Base-by-base conservation (phyloP, 2,329 filamentous ascomycete genomes). In the Talaromyces piceae region DNA sequence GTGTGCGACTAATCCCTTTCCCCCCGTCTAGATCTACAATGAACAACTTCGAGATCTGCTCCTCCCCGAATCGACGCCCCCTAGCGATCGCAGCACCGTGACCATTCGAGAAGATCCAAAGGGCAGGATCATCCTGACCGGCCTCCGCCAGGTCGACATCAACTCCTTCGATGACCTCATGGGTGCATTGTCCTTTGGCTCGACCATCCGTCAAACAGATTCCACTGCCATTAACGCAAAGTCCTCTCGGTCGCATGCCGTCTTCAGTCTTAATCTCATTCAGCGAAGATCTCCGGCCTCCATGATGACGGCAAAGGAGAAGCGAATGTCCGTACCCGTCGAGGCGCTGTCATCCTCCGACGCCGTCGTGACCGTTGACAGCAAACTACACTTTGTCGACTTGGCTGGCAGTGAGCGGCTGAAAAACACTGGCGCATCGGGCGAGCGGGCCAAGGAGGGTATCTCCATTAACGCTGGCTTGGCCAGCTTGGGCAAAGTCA, bases 321-420 rank as follows among this genome's bases (percentile, higher is more conserved):
- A 94, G 72, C 86, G 91, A 54, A 82, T 87, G 59, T 97, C 93
- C 0, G 83, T 94, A 57, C 90, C 91, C 0, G 65, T 91, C 5
- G 93, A 97, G 64, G 81, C 85, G 33, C 81, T 93, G 75, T 81
- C 84, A 2, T 71, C 73, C 9, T 79, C 81, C 28, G 78, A 78
- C 45, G 58, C 68, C 31, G 82, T 81, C 69, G 79, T 97, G 39
- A 96, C 90, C 0, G 87, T 93, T 8, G 93, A 98, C 69, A 98
- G 93, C 81, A 98, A 98, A 71, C 79, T 98, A 47, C 93, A 98
- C 67, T 98, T 98, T 65, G 93, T 98, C 54, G 93, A 98, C 81
- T 74, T 98, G 67, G 93, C 93, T 47, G 93, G 93, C 58, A 97
- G 93, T 66, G 93, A 98, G 73, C 82, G 93, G 60, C 75, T 98